phyloP scores from a whole-genome alignment of 805 yeast genomes.

The Blastobotrys americana region DNA sequence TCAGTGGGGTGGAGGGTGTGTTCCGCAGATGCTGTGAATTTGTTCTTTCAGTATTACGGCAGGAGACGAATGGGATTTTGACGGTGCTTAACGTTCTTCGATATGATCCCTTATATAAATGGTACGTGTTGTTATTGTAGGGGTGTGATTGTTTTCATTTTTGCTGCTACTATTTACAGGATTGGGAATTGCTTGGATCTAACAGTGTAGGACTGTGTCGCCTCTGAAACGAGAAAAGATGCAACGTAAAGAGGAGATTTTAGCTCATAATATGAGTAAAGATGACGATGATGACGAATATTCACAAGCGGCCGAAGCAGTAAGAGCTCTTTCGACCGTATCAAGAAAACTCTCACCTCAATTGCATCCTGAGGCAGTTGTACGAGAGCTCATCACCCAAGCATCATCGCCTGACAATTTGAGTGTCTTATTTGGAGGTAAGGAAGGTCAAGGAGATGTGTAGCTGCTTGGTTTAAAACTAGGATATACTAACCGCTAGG shows the following conservation, averaged over 20 bases:
- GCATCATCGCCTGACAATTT: slow-evolving; percentile 65
- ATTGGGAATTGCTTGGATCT: not conserved
- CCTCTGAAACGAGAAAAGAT: slow-evolving; percentile 55
- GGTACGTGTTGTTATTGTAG: slow-evolving; percentile 43
- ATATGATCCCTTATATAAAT: slow-evolving; percentile 89
- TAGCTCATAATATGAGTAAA: slow-evolving; percentile 19
- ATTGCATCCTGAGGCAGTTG: slow-evolving; percentile 75
- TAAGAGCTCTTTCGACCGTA: slow-evolving; percentile 67
- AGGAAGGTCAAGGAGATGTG: slow-evolving; percentile 34
- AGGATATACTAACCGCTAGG: slow-evolving; percentile 20
- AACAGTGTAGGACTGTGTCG: slow-evolving; percentile 46
- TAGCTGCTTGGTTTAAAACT: not conserved
- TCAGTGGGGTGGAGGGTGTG: slow-evolving; percentile 73
- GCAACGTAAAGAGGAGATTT: slow-evolving; percentile 32
- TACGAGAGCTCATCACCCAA: slow-evolving; percentile 69
- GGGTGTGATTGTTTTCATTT: not conserved
- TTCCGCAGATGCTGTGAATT: slow-evolving; percentile 69
- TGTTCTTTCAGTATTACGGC: slow-evolving; percentile 59
- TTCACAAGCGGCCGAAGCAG: slow-evolving; percentile 47
- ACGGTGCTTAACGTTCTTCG: slow-evolving; percentile 77
- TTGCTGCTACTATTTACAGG: not conserved
- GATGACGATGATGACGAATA: slow-evolving; percentile 37
- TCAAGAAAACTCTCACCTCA: slow-evolving; percentile 63
- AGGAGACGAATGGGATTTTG: slow-evolving; percentile 59
- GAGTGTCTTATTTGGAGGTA: slow-evolving; percentile 71